Percentiles rank a stretch among this genome's conserved stretches.
phyloP scores from a whole-genome alignment of 2,329 filamentous ascomycete species.

The Juglanconis sp. region DNA sequence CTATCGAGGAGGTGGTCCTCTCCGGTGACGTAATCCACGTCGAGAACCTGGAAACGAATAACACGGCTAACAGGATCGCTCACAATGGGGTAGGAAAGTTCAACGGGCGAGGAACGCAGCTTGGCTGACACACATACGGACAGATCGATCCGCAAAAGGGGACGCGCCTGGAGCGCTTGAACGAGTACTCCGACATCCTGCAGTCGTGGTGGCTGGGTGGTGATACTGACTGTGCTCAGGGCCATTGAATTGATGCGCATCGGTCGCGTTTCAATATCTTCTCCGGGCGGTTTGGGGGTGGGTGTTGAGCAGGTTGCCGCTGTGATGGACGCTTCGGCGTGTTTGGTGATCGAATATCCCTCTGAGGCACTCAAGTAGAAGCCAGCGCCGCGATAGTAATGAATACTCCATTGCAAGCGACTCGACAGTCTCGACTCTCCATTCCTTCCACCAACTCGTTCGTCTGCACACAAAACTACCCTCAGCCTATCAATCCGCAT shows the following conservation, averaged over 20 bases:
- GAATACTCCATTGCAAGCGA: neutral
- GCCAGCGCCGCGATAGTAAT: neutral
- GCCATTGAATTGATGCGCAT: slow-evolving; percentile 30
- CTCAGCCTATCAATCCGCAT: no score
- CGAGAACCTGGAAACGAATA: slow-evolving; percentile 14
- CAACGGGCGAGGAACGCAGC: no score
- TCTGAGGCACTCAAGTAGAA: no score
- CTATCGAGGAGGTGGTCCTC: slow-evolving; percentile 7
- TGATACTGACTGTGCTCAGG: slow-evolving; percentile 38
- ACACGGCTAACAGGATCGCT: slow-evolving; percentile 8
- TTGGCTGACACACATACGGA: neutral
- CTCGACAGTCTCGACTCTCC: no score
- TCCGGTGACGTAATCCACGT: slow-evolving; percentile 16
- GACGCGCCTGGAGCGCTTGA: slow-evolving; percentile 27
- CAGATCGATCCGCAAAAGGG: slow-evolving; percentile 29
- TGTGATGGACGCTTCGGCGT: neutral
- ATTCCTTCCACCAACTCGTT: no score
- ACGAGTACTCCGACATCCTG: slow-evolving; percentile 24
- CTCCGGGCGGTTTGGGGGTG: slow-evolving; percentile 22
- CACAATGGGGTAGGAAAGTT: slow-evolving; percentile 9
- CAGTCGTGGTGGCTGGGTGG: slow-evolving; percentile 34
- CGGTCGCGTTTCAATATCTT: slow-evolving; percentile 36
- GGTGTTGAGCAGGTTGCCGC: slow-evolving; percentile 4
- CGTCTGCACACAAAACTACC: no score
- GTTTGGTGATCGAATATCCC: no score